Base-by-base conservation (phyloP, 352 stramenopile genomes). In the Globisporangium echinulatum region DNA sequence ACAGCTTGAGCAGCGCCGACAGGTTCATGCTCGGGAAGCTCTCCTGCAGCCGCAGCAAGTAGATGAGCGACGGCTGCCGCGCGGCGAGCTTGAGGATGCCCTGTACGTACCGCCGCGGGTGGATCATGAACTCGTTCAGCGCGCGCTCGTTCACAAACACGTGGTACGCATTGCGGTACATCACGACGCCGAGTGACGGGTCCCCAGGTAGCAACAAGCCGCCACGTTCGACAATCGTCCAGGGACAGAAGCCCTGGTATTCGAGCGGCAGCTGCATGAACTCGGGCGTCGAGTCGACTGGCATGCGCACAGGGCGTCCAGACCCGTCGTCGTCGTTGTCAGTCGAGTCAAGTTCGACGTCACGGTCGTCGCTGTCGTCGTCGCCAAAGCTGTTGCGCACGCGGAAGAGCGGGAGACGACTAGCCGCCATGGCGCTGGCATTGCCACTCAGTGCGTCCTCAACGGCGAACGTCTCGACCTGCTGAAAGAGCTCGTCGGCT, bases 181-280 rank as follows among this genome's bases (percentile, higher is more conserved):
- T 77, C 5, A 97, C 86, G 36, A 98, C 90, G 17, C 93, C 93
- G 0, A 98, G 78, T 17, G 82, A 92, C 52, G 92, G 89, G 66
- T 97, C 91, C 17, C 92, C 92, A 25, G 92, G 88, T 1, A 98
- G 71, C 36, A 98, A 63, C n/a, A 98, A 61, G 0, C 93, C 92
- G 54, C 85, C 77, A 25, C 88, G 79, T 38, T 94, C 79, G 39
- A 95, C 85, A 15, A 97, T 83, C 13, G 89, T 97, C 88, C 90
- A 97, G 0, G 88, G 85, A 69, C 93, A 98, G 57, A 97, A 98
- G 13, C 92, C 92, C 57, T 98, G 91, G 64, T 97, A 97, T 62
- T 97, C 90, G 8, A 98, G 80, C 19, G 92, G 91, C 13, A 98
- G 73, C 61, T 97, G 85, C 82, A 97, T 96, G 63, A 98, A 97